These are phyloP conservation scores for Theileria parva DNA, from an alignment of 169 alveolate species.

Conservation along the genomic window DNA sequence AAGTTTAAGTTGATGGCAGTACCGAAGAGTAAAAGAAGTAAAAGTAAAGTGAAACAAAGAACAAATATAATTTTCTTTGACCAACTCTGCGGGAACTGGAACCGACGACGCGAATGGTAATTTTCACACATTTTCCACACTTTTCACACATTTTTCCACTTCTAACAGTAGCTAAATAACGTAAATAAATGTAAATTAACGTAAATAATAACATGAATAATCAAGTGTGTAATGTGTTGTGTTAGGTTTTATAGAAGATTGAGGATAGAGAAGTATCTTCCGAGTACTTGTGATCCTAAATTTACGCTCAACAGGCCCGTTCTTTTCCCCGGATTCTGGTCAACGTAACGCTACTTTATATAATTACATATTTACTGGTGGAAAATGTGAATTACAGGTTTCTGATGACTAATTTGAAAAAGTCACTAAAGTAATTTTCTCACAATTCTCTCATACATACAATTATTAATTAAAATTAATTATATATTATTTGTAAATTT, in stretches of 20 bases:
- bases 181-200: no score
- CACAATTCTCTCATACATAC: no score
- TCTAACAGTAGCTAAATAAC: no score
- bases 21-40: constrained; percentile 74
- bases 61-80: constrained; percentile 77
- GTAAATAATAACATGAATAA: no score
- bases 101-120: constrained; percentile 74
- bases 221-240: neutral
- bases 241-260: constrained; percentile 57
- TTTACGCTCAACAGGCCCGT: constrained; percentile 43
- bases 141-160: no score
- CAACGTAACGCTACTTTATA: constrained; percentile 20
- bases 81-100: constrained; percentile 77
- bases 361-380: constrained; percentile 26
- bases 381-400: neutral
- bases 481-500: no score
- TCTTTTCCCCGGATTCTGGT: constrained; percentile 77
- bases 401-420: neutral
- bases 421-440: neutral
- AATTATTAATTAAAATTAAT: neutral
- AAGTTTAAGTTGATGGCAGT: constrained; percentile 66
- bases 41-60: constrained; percentile 69
- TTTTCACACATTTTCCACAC: neutral
- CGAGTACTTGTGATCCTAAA: constrained; percentile 16
- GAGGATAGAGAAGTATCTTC: constrained; percentile 31